Evolutionary conservation across 2,329 filamentous ascomycete species (phyloP).

Genomic region (Fusarium siculi): DNA sequence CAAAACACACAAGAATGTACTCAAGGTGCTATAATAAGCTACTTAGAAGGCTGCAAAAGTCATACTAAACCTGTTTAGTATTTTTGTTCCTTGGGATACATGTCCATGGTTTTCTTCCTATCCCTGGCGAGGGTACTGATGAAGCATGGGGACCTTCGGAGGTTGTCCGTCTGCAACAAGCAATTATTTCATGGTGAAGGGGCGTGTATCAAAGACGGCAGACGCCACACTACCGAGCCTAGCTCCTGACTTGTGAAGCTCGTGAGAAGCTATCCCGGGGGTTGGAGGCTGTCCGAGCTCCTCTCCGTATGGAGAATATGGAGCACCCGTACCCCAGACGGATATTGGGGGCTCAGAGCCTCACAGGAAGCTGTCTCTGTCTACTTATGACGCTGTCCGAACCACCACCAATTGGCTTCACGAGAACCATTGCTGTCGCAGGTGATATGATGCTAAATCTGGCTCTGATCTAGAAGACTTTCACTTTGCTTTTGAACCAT

Average conservation of each 20-base stretch:
- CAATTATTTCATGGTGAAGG: conserved; percentile 8
- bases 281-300: conserved; percentile 9
- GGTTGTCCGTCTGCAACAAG: conserved; percentile 32
- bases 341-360: conserved; percentile 12
- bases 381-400: background rate
- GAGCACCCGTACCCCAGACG: conserved; percentile 18
- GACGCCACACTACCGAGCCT: conserved; percentile 15
- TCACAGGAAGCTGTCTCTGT: background rate
- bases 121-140: conserved; percentile 6
- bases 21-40: background rate
- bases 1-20: background rate
- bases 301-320: conserved; percentile 16
- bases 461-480: background rate
- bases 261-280: conserved; percentile 23
- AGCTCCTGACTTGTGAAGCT: conserved; percentile 9
- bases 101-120: background rate
- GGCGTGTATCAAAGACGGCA: conserved; percentile 10
- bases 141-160: conserved; percentile 30
- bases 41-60: background rate
- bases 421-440: background rate
- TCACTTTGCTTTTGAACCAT: background rate
- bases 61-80: background rate
- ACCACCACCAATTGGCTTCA: background rate
- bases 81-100: background rate
- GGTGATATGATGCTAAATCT: background rate